Conservation (phyloP, 1,284 basidiomycete species). For the Albatrellus sp. region DNA sequence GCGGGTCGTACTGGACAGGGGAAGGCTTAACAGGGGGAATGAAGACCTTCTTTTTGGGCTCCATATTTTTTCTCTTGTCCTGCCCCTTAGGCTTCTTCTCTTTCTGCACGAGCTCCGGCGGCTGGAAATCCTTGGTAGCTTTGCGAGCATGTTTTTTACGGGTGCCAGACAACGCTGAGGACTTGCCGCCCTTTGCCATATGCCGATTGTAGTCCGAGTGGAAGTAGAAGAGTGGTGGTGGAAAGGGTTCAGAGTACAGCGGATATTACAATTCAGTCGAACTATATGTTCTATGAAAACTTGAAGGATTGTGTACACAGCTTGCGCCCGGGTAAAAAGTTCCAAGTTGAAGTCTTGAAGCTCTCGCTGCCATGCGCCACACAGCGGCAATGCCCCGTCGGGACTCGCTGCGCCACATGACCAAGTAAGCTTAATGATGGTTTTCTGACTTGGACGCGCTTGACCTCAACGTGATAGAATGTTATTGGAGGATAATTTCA, state of each 20-base stretch:
- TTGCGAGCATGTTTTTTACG: constrained; percentile 79
- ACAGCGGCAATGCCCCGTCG: background rate
- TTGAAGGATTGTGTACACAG: background rate
- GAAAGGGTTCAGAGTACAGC: too few relatives aligned
- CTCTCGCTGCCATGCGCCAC: background rate
- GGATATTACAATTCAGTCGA: background rate
- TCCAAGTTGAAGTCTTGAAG: too few relatives aligned
- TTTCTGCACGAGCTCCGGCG: constrained; percentile 19
- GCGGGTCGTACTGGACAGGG: constrained; percentile 77
- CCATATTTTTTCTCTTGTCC: constrained; percentile 46
- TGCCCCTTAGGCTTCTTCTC: constrained; percentile 34
- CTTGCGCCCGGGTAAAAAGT: too few relatives aligned
- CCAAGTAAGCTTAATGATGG: too few relatives aligned
- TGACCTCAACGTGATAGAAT: too few relatives aligned
- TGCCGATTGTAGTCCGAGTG: too few relatives aligned
- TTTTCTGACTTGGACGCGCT: too few relatives aligned
- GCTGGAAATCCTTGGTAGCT: constrained; percentile 21
- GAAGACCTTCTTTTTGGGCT: constrained; percentile 67
- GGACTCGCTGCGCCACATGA: too few relatives aligned
- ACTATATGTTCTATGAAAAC: too few relatives aligned
- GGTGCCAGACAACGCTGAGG: constrained; percentile 69
- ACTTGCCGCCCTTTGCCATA: constrained; percentile 46
- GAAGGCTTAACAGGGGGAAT: constrained; percentile 81
- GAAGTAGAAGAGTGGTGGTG: too few relatives aligned
- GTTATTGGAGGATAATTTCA: too few relatives aligned